Percentiles rank a stretch among this genome's conserved stretches.
phyloP scores from a whole-genome alignment of 2,329 filamentous ascomycete species.

The Diaporthe humulicola region DNA sequence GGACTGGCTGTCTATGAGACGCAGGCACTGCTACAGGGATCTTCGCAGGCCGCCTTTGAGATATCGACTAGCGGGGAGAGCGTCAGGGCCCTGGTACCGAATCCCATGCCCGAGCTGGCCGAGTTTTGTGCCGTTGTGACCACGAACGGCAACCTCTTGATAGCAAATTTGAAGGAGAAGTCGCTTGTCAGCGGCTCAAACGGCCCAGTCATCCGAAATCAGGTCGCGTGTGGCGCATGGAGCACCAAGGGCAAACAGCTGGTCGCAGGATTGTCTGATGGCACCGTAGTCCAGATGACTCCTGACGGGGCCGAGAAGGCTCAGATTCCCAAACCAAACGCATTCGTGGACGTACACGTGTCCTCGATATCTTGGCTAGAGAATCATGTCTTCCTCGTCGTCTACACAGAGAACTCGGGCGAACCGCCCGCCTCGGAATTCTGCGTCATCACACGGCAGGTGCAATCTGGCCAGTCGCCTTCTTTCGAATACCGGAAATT shows the following conservation, averaged over 20 bases:
- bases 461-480: constrained; percentile 56
- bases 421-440: constrained; percentile 77
- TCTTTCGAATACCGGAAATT: constrained; percentile 81
- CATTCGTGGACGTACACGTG: constrained; percentile 77
- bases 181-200: constrained; percentile 69
- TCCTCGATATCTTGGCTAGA: constrained; percentile 90
- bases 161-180: constrained; percentile 83
- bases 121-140: constrained; percentile 87
- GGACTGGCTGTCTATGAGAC: constrained; percentile 89
- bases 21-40: constrained; percentile 74
- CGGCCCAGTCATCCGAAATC: constrained; percentile 75
- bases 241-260: constrained; percentile 94
- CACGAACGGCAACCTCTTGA: constrained; percentile 81
- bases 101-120: constrained; percentile 80
- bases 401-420: constrained; percentile 78
- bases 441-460: constrained; percentile 81
- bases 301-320: constrained; percentile 83
- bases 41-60: constrained; percentile 78
- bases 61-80: constrained; percentile 81
- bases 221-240: constrained; percentile 90
- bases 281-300: constrained; percentile 85
- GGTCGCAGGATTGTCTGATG: constrained; percentile 86
- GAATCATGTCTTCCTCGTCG: constrained; percentile 84
- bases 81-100: constrained; percentile 82
- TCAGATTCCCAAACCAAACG: constrained; percentile 82